These are phyloP conservation scores for Solanum paucissectum DNA, from an alignment of 257 asterid species.

Conservation along the genomic window DNA sequence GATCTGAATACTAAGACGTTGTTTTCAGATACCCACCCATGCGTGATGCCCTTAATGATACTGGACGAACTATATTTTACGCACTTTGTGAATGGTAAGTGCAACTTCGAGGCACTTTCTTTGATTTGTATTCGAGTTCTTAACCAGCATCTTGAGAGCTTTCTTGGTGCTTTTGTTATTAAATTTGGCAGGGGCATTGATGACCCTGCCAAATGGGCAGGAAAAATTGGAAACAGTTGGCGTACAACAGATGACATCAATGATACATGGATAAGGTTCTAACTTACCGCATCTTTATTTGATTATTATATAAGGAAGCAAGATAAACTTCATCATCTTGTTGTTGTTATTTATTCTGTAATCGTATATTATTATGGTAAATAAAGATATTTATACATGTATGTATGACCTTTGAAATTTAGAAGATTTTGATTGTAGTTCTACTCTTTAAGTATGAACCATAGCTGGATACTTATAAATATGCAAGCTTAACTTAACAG, in stretches of 20 bases:
- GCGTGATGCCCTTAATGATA: constrained; percentile 92
- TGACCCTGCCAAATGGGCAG: constrained; percentile 94
- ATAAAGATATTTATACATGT: background rate
- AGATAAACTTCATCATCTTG: background rate
- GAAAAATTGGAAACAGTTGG: constrained; percentile 89
- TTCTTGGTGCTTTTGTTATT: constrained; percentile 1
- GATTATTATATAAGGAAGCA: background rate
- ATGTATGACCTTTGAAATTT: background rate
- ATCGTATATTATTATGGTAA: background rate
- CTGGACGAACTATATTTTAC: constrained; percentile 76
- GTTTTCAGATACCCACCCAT: constrained; percentile 83
- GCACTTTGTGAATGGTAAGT: constrained; percentile 87
- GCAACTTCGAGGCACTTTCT: constrained; percentile 1
- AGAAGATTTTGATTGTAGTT: background rate
- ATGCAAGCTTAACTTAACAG: background rate
- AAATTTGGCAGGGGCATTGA: constrained; percentile 62
- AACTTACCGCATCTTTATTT: background rate
- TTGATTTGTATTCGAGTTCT: background rate
- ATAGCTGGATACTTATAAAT: background rate
- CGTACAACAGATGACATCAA: constrained; percentile 86
- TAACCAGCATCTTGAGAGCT: background rate
- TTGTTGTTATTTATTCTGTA: background rate
- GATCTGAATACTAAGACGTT: background rate
- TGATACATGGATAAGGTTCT: constrained; percentile 97
- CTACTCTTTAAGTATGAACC: background rate